Base-by-base conservation (phyloP, 345 rosid genomes). In the Sonneratia caseolaris region DNA sequence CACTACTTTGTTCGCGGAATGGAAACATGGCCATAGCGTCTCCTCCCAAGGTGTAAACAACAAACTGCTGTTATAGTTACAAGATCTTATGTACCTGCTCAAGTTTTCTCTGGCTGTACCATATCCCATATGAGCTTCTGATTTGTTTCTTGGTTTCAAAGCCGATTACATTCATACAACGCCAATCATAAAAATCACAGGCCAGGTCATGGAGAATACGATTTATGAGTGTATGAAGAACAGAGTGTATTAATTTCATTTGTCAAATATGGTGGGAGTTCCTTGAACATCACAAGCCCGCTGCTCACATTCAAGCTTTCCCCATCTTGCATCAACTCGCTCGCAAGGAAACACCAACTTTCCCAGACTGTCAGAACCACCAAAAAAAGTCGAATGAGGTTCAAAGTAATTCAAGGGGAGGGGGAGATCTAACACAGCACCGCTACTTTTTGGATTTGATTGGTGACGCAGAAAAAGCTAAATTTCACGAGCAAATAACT, bases 281-380 rank as follows among this genome's bases (percentile, higher is more conserved):
- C 97, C 96, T 68, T 81, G 96, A n/a, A 95, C 76, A 79, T 95
- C 99, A 73, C 97, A 95, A 61, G 78, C 78, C 16, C 83, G 88
- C 72, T 89, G 87, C 86, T 95, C 96, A 48, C 97, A 92, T 7
- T 92, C 99, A 38, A 95, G 87, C 87, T 92, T 95, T 78, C 99
- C 99, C 97, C 99, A 90, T 84, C 96, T 86, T 71, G 97, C 93
- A 81, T 92, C 92, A 37, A 90, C 97, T 81, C 97, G 88, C 77
- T 90, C 97, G 8, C 93, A 90, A 16, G 89, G 96, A 75, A 89
- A 90, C 49, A 74, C 75, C 76, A 77, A 70, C 72, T 92, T 95
- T 8, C 91, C 94, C 70, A 86, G 84, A 85, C 97, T 89, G 91
- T 78, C 64, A 67, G 64, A 71, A 80, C 51, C 64, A 64, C 24